phyloP scores from a whole-genome alignment of 495 filamentous ascomycete genomes.

The Cairneyella variabilis region DNA sequence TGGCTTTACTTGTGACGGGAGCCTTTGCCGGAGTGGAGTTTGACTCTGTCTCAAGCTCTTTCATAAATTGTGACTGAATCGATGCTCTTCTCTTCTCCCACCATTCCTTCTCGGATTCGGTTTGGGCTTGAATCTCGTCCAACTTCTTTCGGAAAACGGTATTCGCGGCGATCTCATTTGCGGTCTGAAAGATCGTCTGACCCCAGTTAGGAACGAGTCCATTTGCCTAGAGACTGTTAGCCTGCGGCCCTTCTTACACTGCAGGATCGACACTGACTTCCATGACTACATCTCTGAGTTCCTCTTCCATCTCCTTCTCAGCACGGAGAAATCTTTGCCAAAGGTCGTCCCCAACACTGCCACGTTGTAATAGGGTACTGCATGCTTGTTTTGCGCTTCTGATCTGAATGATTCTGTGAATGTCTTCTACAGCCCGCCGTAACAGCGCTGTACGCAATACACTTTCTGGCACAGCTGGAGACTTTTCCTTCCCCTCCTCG shows the following conservation, averaged over 20 bases:
- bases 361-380: constrained; percentile 75
- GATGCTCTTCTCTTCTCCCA: constrained; percentile 77
- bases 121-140: constrained; percentile 61
- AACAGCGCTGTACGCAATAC: constrained; percentile 88
- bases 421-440: constrained; percentile 85
- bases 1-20: constrained; percentile 30
- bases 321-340: constrained; percentile 89
- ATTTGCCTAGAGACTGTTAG: constrained; percentile 61
- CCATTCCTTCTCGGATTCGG: constrained; percentile 73
- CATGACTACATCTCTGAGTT: constrained; percentile 85
- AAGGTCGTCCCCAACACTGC: constrained; percentile 92
- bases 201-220: constrained; percentile 85
- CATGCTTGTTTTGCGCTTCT: constrained; percentile 81
- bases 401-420: constrained; percentile 81
- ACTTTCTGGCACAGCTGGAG: constrained; percentile 70
- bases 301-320: constrained; percentile 97
- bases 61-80: constrained; percentile 77
- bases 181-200: constrained; percentile 90
- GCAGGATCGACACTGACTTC: constrained; percentile 57
- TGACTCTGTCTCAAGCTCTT: constrained; percentile 65
- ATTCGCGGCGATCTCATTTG: constrained; percentile 78
- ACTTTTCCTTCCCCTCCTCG: constrained; percentile 61
- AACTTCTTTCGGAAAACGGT: constrained; percentile 55
- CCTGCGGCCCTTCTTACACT: background rate
- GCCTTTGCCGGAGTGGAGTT: constrained; percentile 27